Evolutionary conservation across 2,329 filamentous ascomycete genomes (phyloP).

Genomic region (Alternaria infectoria): DNA sequence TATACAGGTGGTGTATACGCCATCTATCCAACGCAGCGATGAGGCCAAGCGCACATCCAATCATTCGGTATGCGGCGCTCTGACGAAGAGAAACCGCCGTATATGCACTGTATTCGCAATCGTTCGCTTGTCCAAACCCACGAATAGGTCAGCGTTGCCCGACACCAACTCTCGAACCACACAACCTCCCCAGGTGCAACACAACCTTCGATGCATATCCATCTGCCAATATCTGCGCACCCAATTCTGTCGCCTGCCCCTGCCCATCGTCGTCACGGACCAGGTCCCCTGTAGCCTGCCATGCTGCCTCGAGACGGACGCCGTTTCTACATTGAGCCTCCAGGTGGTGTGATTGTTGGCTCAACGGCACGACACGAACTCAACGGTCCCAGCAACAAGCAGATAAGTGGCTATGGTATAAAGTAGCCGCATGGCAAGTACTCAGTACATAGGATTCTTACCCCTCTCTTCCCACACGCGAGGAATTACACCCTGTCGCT

Average conservation of each 20-base stretch:
- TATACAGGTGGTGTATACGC: neutral
- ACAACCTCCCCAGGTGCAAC: slow-evolving; percentile 26
- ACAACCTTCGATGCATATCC: slow-evolving; percentile 12
- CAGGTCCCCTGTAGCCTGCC: slow-evolving; percentile 8
- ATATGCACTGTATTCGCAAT: slow-evolving; percentile 26
- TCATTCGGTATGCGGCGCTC: slow-evolving; percentile 18
- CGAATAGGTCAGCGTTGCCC: slow-evolving; percentile 24
- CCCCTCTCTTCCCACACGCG: slow-evolving; percentile 16
- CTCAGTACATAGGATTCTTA: slow-evolving; percentile 17
- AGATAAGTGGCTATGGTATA: slow-evolving; percentile 20
- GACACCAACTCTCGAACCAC: slow-evolving; percentile 22
- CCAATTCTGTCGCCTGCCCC: slow-evolving; percentile 21
- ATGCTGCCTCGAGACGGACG: slow-evolving; percentile 10
- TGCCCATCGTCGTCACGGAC: slow-evolving; percentile 16
- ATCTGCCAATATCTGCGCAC: slow-evolving; percentile 21
- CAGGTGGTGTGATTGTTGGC: slow-evolving; percentile 17
- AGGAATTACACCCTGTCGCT: slow-evolving; percentile 13
- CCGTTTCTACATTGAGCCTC: slow-evolving; percentile 4
- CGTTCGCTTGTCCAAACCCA: slow-evolving; percentile 15
- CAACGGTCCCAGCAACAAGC: slow-evolving; percentile 20
- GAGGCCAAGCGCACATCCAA: neutral
- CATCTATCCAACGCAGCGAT: neutral
- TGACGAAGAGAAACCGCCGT: slow-evolving; percentile 23
- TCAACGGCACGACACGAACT: slow-evolving; percentile 28
- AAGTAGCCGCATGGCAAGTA: slow-evolving; percentile 14